Evolutionary conservation across 495 filamentous ascomycete genomes (phyloP).

Genomic region (Aspergillus sparsus): DNA sequence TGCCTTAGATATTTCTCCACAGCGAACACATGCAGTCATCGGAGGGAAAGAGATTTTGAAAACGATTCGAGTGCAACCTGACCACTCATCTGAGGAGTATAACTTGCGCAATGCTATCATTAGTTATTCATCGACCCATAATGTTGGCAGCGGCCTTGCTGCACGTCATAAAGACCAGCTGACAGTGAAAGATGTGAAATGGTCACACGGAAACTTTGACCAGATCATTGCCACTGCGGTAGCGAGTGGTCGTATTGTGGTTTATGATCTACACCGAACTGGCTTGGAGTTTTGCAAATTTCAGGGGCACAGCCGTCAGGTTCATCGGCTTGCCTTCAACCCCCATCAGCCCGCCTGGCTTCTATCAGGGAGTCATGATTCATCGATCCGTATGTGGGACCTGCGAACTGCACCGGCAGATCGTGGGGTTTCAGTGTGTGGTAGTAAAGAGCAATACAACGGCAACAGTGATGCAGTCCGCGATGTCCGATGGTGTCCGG

Average conservation of each 20-base stretch:
- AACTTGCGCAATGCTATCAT: slow-evolving; percentile 78
- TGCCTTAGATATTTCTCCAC: slow-evolving; percentile 75
- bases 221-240: slow-evolving; percentile 80
- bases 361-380: slow-evolving; percentile 90
- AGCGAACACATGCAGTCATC: slow-evolving; percentile 73
- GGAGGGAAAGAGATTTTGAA: slow-evolving; percentile 84
- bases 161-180: slow-evolving; percentile 68
- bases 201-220: slow-evolving; percentile 68
- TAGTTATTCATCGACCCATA: slow-evolving; percentile 64
- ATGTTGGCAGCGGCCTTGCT: slow-evolving; percentile 50
- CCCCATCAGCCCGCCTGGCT: slow-evolving; percentile 75
- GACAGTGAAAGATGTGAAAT: slow-evolving; percentile 81
- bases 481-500: slow-evolving; percentile 87
- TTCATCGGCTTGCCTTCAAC: slow-evolving; percentile 89
- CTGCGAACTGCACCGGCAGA: slow-evolving; percentile 55
- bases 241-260: slow-evolving; percentile 80
- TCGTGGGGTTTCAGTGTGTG: slow-evolving; percentile 50
- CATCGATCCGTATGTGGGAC: slow-evolving; percentile 82
- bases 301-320: slow-evolving; percentile 86
- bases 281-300: slow-evolving; percentile 74
- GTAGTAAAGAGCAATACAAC: slow-evolving; percentile 57
- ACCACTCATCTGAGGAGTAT: slow-evolving; percentile 70
- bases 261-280: slow-evolving; percentile 78
- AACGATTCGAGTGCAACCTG: slow-evolving; percentile 71
- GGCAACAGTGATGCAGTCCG: slow-evolving; percentile 78